Base-by-base conservation (phyloP, 768 basidiomycete genomes). In the Leccinum imitatum region DNA sequence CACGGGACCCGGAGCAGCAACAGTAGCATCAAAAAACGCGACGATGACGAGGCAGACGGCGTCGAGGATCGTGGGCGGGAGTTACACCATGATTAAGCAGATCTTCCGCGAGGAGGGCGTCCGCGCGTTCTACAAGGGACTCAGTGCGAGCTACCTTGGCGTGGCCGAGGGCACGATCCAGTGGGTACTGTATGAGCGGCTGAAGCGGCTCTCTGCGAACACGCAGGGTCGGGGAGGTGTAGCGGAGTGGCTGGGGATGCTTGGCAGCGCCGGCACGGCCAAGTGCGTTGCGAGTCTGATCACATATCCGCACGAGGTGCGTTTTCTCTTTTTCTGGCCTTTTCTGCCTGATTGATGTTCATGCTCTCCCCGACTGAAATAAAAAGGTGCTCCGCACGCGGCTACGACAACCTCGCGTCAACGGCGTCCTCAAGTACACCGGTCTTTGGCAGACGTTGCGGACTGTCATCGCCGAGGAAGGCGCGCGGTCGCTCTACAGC, bases 231-330 rank as follows among this genome's bases (percentile, higher is more conserved):
- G 78, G 56, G 85, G 89, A 11, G 82, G 84, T 4, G 66, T 79
- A 3, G 73, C 71, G 13, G 88, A 91, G 66, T 96, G 92, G 89
- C 61, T 80, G 1, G 88, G 90, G 3, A 91, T 95, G 85, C 77
- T 97, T 3, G 91, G 86, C 1, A 95, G 94, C 54, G 93, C 95
- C 0, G 97, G 95, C 6, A 85, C 88, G 14, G 94, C 97, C 6
- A 99, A 99, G 75, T 88, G 90, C 66, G 86, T 98, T 14, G 97
- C 97, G 0, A 94, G 89, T 66, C 75, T 98, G 39, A 92, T 98
- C 67, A 98, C 97, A 1, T 99, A 99, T 78, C 97, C 97, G 48
- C 97, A 99, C 67, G 96, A 99, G 82, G 96, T 94, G 56, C 58
- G 85, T 56, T 19, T 19, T 44, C 23, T 33, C n/a, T 11, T 4